Conservation (phyloP, 768 basidiomycete genomes). For the Ramaria rubella region DNA sequence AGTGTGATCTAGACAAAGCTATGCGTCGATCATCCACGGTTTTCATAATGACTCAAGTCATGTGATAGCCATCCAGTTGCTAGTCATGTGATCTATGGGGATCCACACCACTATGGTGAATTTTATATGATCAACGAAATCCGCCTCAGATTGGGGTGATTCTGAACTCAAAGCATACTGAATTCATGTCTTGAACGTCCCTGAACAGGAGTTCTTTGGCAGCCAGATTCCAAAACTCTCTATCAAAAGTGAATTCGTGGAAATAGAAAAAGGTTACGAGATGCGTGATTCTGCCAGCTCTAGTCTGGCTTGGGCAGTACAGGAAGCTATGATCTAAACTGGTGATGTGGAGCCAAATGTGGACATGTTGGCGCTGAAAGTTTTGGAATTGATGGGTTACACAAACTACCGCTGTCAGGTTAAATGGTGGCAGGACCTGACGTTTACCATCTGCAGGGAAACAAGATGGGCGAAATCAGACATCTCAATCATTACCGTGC, state of each 20-base stretch:
- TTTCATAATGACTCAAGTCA: too few species aligned
- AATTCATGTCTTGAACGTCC: constrained; percentile 17
- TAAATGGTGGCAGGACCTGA: constrained; percentile 19
- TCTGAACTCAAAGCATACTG: constrained; percentile 24
- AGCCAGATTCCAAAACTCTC: too few species aligned
- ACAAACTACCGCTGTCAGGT: constrained; percentile 9
- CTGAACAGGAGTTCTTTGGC: neutral
- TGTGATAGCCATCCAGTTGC: too few species aligned
- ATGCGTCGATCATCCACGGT: too few species aligned
- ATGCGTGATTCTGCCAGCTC: constrained; percentile 17
- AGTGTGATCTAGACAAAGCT: too few species aligned
- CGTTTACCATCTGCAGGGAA: constrained; percentile 27
- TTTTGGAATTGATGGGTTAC: constrained; percentile 22
- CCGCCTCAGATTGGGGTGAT: constrained; percentile 24
- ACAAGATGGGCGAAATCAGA: constrained; percentile 19
- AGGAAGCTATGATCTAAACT: too few species aligned
- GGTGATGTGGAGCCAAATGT: constrained; percentile 22
- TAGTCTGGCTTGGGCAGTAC: constrained; percentile 20
- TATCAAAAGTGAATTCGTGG: neutral
- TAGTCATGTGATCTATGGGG: too few species aligned
- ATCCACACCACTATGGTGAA: constrained; percentile 21
- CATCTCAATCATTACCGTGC: too few species aligned
- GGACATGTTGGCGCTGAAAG: constrained; percentile 22
- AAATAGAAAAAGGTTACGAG: constrained; percentile 16
- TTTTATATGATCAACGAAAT: constrained; percentile 25